Base-by-base conservation (phyloP, 2,329 filamentous ascomycete genomes). In the Aspergillus pseudoglaucus region DNA sequence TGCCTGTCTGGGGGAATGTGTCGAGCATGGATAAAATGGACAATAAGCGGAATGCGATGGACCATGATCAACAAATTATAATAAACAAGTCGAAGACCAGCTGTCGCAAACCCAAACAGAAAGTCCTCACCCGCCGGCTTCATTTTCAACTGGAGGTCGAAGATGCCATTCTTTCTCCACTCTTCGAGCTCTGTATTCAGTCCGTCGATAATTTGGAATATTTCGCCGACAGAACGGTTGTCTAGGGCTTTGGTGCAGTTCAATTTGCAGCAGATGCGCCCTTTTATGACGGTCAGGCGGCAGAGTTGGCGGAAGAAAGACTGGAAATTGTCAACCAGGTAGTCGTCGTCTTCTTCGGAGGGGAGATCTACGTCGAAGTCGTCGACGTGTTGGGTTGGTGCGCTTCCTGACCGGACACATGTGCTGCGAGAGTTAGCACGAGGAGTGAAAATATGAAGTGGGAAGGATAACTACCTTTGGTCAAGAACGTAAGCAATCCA, bases 21-120 rank as follows among this genome's bases (percentile, higher is more conserved):
- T 49, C 93, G 90, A 37, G 88, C 89, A 61, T 86, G 95, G 60
- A 93, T 88, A 46, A 88, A 94, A 22, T 90, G 90, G 62, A 95
- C 87, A 58, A 95, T 88, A 32, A 96, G 83, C 39, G 88, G 93
- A 87, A 97, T 95, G 42, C 91, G 87, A 67, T 97, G 91, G 53
- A 96, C 95, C 1, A 93, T 96, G 1, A 90, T 95, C 45, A 96
- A 71, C 56, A 90, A 95, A 68, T 97, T 96, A 74, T 96, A 95
- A 68, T 97, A 97, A 3, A 88, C 84, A 59, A 97, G 90, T 64
- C 95, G 90, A 48, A 96, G 74, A 65, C 94, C 88, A 53, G 94
- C 88, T 39, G 95, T 82, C 53, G 95, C 90, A 43, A 97, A 76
- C 17, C 95, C 89, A 14, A 95, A 76, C 0, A 91, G 87, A 1